Conservation (phyloP, 768 basidiomycete species). For the Hericium rajendrae region DNA sequence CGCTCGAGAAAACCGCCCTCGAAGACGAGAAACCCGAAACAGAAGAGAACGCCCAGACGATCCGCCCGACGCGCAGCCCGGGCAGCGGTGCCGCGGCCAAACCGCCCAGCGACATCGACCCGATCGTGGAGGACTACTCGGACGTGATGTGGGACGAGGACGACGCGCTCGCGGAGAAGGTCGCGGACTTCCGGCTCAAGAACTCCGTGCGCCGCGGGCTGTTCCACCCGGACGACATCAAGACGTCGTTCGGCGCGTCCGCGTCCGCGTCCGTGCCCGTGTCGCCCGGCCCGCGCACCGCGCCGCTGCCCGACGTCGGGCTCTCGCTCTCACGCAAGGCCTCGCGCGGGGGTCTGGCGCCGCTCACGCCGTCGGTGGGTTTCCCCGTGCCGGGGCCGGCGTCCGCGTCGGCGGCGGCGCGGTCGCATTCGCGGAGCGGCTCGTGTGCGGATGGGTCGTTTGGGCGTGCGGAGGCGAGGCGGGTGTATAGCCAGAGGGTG, state of each 20-base stretch:
- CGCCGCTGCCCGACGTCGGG: constrained; percentile 47
- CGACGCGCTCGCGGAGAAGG: constrained; percentile 58
- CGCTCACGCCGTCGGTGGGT: constrained; percentile 35
- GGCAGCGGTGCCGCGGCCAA: constrained; percentile 34
- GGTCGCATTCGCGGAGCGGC: constrained; percentile 8
- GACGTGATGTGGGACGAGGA: constrained; percentile 79
- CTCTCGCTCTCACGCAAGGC: constrained; percentile 29
- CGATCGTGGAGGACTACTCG: constrained; percentile 86
- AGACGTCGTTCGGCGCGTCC: constrained; percentile 34
- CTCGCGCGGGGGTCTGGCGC: constrained; percentile 45
- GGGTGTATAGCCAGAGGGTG: constrained; percentile 46
- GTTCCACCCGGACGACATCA: constrained; percentile 86
- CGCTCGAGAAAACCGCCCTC: constrained; percentile 47
- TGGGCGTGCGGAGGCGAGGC: constrained; percentile 55
- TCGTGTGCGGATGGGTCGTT: constrained; percentile 43
- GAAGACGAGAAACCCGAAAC: constrained; percentile 47
- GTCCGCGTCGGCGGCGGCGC: constrained; percentile 29
- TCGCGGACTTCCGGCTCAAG: constrained; percentile 80
- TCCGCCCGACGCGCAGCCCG: constrained; percentile 68
- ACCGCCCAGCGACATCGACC: constrained; percentile 50
- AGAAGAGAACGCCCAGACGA: constrained; percentile 64
- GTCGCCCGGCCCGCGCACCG: constrained; percentile 54
- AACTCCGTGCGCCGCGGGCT: constrained; percentile 64
- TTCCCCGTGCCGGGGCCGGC: constrained; percentile 15
- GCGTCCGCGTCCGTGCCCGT: constrained; percentile 33